Percentiles rank a stretch among this genome's conserved stretches.
Conservation (phyloP, 2,329 filamentous ascomycete genomes). For the Plenodomus tracheiphilus region DNA sequence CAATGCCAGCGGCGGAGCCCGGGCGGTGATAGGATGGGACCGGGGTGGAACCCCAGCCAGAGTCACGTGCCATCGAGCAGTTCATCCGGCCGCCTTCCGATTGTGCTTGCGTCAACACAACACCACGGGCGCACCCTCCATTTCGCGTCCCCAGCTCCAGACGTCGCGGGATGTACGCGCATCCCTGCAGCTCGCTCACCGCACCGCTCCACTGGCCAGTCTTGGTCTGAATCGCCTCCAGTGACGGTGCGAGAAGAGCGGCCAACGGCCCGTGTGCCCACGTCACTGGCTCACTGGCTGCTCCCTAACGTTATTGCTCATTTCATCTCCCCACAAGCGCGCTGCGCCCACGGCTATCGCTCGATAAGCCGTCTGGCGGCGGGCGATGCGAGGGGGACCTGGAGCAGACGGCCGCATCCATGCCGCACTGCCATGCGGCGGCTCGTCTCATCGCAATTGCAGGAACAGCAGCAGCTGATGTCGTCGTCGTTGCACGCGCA, state of each 20-base stretch:
- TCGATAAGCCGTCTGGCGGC: not conserved
- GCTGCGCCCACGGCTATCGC: conserved; percentile 26
- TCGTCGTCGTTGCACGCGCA: conserved; percentile 3
- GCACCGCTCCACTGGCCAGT: conserved; percentile 21
- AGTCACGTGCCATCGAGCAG: conserved; percentile 13
- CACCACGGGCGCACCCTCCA: not conserved
- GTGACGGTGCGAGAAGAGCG: conserved; percentile 17
- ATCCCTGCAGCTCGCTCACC: conserved; percentile 25
- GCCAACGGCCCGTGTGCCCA: conserved; percentile 23
- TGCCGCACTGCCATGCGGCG: conserved; percentile 13
- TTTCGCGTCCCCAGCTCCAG: conserved; percentile 1
- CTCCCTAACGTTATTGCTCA: conserved; percentile 25
- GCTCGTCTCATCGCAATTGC: conserved; percentile 15
- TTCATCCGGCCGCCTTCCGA: not conserved
- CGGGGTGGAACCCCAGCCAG: no score
- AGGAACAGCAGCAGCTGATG: conserved; percentile 1
- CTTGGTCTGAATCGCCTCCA: conserved; percentile 16
- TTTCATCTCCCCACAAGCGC: conserved; percentile 37
- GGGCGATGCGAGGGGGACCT: conserved; percentile 25
- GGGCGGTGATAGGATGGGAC: no score
- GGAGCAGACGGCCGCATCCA: conserved; percentile 18
- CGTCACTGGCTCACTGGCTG: conserved; percentile 35
- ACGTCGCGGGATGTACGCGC: conserved; percentile 14
- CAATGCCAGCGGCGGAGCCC: no score
- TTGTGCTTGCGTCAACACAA: conserved; percentile 3